phyloP scores from a whole-genome alignment of 345 rosid species.

The Acer yangbiense region DNA sequence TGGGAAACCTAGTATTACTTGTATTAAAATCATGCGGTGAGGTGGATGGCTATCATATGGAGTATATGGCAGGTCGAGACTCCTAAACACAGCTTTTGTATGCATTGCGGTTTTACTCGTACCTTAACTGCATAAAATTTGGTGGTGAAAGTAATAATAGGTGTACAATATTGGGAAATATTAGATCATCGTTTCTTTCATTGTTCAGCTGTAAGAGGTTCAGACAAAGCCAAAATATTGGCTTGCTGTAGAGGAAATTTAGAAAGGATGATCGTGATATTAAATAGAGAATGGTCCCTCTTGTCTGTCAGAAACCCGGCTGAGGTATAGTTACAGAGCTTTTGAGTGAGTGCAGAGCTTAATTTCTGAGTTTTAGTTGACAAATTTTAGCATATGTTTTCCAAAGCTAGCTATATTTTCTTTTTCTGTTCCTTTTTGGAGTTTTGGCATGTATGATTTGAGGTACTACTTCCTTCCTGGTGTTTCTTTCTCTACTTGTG shows the following conservation, averaged over 20 bases:
- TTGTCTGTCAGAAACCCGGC: not conserved
- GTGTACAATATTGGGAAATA: not conserved
- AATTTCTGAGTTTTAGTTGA: not conserved
- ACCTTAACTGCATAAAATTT: not conserved
- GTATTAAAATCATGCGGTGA: not conserved
- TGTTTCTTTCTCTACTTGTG: not conserved
- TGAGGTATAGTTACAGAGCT: not conserved
- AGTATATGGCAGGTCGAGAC: not conserved
- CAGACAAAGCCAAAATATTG: not conserved
- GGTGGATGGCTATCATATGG: not conserved
- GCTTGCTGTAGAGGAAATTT: not conserved
- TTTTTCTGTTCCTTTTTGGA: not conserved
- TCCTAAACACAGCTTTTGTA: not conserved
- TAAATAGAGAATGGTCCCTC: not conserved
- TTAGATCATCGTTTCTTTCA: too few relatives aligned
- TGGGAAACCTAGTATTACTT: too few relatives aligned
- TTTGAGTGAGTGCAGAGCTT: not conserved
- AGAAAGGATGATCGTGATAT: not conserved
- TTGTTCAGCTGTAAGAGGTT: not conserved
- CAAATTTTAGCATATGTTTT: too few relatives aligned
- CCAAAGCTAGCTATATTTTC: not conserved
- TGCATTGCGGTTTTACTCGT: not conserved
- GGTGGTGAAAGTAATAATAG: not conserved
- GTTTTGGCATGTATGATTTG: not conserved
- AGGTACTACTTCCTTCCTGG: not conserved